These are phyloP conservation scores for Leishmania martiniquensis DNA, from an alignment of 208 protist species.

Conservation along the genomic window DNA sequence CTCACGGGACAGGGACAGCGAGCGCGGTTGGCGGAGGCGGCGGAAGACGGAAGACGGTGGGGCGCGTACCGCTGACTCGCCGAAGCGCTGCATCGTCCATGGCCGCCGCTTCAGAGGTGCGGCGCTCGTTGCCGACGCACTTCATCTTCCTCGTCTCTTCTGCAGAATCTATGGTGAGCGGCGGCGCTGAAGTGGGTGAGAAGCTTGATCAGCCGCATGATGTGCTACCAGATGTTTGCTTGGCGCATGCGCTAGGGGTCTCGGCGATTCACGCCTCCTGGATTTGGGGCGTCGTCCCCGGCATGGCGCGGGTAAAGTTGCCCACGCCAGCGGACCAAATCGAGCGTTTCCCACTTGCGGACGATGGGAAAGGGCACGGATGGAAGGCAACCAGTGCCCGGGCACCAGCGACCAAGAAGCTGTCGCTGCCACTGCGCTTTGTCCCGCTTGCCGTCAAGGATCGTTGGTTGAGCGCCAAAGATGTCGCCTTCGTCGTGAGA, in stretches of 20 bases:
- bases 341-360: neutral
- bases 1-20: neutral
- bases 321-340: conserved; percentile 18
- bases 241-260: conserved; percentile 60
- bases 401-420: neutral
- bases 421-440: conserved; percentile 14
- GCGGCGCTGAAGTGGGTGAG: neutral
- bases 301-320: conserved; percentile 15
- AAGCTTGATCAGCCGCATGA: neutral
- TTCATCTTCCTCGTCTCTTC: conserved; percentile 28
- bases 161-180: neutral
- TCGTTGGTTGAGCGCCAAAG: conserved; percentile 18
- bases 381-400: neutral
- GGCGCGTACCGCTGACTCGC: conserved; percentile 19
- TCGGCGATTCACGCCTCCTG: conserved; percentile 45
- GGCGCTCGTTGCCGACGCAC: neutral
- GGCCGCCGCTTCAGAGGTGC: neutral
- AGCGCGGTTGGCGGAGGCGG: neutral
- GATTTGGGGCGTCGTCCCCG: conserved; percentile 36
- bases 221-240: conserved; percentile 24
- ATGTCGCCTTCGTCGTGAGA: conserved; percentile 21
- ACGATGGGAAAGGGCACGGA: neutral
- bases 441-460: conserved; percentile 9
- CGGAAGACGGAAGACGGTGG: conserved; percentile 9
- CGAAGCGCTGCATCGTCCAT: neutral